Conservation (phyloP, 371 early-diverging fungal species). For the Rhizopus sp. region DNA sequence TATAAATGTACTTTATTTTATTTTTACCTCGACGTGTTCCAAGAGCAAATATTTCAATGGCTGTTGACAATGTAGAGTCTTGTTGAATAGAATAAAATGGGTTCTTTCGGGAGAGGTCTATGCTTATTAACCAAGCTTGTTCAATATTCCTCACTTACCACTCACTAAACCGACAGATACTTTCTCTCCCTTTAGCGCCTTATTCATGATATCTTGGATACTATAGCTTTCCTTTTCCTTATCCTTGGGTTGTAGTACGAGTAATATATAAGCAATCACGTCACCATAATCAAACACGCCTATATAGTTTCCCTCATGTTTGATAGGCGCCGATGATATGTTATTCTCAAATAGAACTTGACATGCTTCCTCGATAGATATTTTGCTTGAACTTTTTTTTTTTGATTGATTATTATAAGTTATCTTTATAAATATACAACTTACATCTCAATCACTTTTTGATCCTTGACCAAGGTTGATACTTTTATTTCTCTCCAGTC, state of each 20-base stretch:
- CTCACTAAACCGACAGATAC: conserved; percentile 65
- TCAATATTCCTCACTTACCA: conserved; percentile 26
- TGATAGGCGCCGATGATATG: conserved; percentile 70
- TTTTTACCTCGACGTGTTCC: conserved; percentile 73
- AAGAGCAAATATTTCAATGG: conserved; percentile 72
- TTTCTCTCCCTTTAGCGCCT: conserved; percentile 46
- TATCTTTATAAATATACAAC: not conserved
- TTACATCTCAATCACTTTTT: conserved; percentile 62
- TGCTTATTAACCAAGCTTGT: not conserved
- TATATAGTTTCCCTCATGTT: conserved; percentile 30
- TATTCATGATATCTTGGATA: conserved; percentile 52
- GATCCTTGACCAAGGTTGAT: conserved; percentile 49
- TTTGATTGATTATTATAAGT: not conserved
- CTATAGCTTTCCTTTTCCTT: conserved; percentile 25
- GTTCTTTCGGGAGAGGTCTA: conserved; percentile 79
- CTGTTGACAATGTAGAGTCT: conserved; percentile 73
- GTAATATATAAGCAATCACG: conserved; percentile 45
- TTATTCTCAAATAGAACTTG: conserved; percentile 40
- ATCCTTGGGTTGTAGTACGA: conserved; percentile 28
- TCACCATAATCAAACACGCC: conserved; percentile 89
- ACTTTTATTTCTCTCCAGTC: conserved; percentile 63
- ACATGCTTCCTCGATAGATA: conserved; percentile 52
- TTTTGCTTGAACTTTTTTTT: conserved; percentile 36
- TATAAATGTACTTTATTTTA: not conserved
- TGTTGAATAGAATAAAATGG: conserved; percentile 81